phyloP scores from a whole-genome alignment of 345 rosid genomes.

The Punica granatum region DNA sequence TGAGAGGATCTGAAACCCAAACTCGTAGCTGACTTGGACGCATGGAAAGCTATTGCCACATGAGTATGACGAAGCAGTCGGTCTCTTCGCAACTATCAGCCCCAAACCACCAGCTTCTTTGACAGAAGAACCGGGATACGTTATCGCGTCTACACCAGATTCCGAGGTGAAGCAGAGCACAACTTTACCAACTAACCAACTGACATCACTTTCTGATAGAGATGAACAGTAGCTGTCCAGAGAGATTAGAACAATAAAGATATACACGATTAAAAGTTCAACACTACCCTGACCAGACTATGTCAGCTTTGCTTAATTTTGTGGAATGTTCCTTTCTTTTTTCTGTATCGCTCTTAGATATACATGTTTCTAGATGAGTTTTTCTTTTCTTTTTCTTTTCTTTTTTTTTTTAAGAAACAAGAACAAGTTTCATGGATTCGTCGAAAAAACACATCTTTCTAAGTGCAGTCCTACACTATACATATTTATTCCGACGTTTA shows the following conservation, averaged over 20 bases:
- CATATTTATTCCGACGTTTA: no score
- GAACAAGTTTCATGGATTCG: no score
- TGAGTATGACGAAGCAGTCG: slow-evolving; percentile 25
- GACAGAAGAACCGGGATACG: slow-evolving; percentile 11
- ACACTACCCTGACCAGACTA: background rate
- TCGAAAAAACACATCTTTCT: no score
- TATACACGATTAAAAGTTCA: background rate
- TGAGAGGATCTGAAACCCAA: slow-evolving; percentile 44
- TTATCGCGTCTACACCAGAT: slow-evolving; percentile 7
- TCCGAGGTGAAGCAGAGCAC: slow-evolving; percentile 40
- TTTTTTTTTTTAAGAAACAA: no score
- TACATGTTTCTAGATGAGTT: no score
- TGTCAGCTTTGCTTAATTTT: no score
- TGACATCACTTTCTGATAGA: slow-evolving; percentile 20
- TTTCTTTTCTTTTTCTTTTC: no score
- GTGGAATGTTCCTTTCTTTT: no score
- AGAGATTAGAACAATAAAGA: background rate
- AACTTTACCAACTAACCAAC: slow-evolving; percentile 37
- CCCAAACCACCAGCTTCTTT: slow-evolving; percentile 36
- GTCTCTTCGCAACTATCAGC: slow-evolving; percentile 44
- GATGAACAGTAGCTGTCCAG: slow-evolving; percentile 28
- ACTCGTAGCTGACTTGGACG: slow-evolving; percentile 46
- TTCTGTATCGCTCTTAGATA: no score
- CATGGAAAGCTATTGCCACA: slow-evolving; percentile 29
- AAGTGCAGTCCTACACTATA: no score